Percentiles rank a stretch among this genome's conserved stretches.
These are phyloP conservation scores for Artemisia argyi DNA, from an alignment of 129 eudicot species.

Conservation along the genomic window DNA sequence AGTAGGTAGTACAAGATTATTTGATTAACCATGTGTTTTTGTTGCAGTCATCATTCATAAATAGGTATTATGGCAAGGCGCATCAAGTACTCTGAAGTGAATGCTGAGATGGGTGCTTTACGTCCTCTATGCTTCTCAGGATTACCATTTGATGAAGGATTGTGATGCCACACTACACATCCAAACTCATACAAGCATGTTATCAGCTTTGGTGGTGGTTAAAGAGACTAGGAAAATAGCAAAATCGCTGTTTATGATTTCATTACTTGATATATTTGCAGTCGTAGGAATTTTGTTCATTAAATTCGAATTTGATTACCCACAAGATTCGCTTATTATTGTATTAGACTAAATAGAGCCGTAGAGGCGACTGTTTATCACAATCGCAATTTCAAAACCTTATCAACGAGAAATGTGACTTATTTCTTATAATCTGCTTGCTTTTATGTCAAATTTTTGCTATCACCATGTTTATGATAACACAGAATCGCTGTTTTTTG, in stretches of 20 bases:
- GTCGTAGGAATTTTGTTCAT: conserved; percentile 26
- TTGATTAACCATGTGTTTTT: conserved; percentile 7
- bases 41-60: conserved; percentile 79
- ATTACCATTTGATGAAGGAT: background rate
- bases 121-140: background rate
- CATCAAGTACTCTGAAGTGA: conserved; percentile 54
- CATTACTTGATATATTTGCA: conserved; percentile 11
- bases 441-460: too few relatives aligned
- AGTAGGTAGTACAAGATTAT: background rate
- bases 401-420: background rate
- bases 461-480: too few relatives aligned
- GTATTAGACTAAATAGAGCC: background rate
- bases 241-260: conserved; percentile 18
- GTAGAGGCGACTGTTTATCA: background rate
- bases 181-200: background rate
- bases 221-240: conserved; percentile 20
- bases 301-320: background rate
- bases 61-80: conserved; percentile 88
- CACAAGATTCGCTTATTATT: background rate
- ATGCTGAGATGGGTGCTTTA: background rate
- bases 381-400: background rate
- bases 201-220: conserved; percentile 6
- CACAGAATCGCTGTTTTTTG: too few relatives aligned
- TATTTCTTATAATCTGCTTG: background rate
- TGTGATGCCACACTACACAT: background rate